A percentile compares a stretch with the other conserved stretches of the same genome.
These are phyloP conservation scores for Scutellaria minor DNA, from an alignment of 257 asterid species.

Conservation along the genomic window DNA sequence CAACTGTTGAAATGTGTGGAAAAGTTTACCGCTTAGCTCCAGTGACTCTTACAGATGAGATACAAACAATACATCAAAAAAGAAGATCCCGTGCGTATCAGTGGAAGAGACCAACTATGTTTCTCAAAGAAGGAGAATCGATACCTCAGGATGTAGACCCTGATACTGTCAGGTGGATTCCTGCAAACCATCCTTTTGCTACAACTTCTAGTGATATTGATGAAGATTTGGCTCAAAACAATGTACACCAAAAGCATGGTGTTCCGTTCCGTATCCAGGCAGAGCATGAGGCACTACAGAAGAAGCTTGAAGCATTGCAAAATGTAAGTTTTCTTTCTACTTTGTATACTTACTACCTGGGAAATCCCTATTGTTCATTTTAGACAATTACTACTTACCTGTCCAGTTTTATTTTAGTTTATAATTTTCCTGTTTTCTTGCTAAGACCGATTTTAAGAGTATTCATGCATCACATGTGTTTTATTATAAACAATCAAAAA, in stretches of 20 bases:
- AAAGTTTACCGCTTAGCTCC: constrained; percentile 94
- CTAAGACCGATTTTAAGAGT: no score
- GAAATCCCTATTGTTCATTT: not conserved
- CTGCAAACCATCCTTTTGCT: constrained; percentile 99
- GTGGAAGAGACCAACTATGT: constrained; percentile 97
- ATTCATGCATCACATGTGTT: no score
- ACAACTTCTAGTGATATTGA: constrained; percentile 94
- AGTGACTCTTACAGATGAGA: constrained; percentile 84
- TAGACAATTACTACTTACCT: constrained; percentile 14
- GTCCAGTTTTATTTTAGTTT: not conserved
- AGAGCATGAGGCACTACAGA: constrained; percentile 98
- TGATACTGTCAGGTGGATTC: constrained; percentile 97
- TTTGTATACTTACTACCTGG: not conserved
- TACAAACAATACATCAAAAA: constrained; percentile 78
- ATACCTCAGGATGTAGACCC: constrained; percentile 98
- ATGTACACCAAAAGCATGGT: constrained; percentile 92
- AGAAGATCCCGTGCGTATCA: constrained; percentile 98
- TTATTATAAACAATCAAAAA: no score
- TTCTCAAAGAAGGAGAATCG: constrained; percentile 94
- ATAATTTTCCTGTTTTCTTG: no score
- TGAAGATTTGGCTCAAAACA: constrained; percentile 89
- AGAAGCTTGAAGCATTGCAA: constrained; percentile 91
- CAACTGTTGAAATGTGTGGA: constrained; percentile 96
- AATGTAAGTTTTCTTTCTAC: constrained; percentile 56
- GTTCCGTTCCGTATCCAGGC: constrained; percentile 96